Base-by-base conservation (phyloP, 2,329 filamentous ascomycete genomes). In the Lachnellula cervina region DNA sequence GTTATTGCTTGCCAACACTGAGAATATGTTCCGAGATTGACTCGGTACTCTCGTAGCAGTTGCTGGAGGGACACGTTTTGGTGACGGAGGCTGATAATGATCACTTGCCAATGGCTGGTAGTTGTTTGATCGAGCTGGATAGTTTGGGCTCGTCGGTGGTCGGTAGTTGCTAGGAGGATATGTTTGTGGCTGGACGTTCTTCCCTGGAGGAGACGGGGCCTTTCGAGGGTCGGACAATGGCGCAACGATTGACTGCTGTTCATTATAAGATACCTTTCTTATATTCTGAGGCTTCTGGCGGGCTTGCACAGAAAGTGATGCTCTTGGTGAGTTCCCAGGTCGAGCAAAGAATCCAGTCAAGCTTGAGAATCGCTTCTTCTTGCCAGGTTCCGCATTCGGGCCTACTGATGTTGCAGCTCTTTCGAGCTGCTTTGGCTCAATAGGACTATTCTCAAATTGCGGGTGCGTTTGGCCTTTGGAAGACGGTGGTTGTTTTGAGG, bases 301-400 rank as follows among this genome's bases (percentile, higher is more conserved):
- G 19, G 46, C 13, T 14, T 17, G 44, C 14, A 35, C n/a, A 37
- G 46, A 40, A 23, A 51, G 53, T 6, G 55, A 44, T 40, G 23
- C 38, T 49, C 49, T 55, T 21, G 55, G 13, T 6, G 47, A 35
- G 37, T 53, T 62, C 2, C 44, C 48, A 16, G 64, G 52, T 47
- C 62, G 62, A 14, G 56, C 51, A 56, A 68, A 67, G 23, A 69
- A 58, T 13, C 60, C 59, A 21, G 61, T 61, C 17, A 68, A 52
- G 4, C 56, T 73, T 0, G 78, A 79, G 56, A 80, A 76, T 11
- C 77, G 70, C 59, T 77, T 79, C 67, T 77, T 80, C 61, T 67
- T 68, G 19, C 57, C 56, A 43, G 53, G 21, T 16, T 61, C 59
- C 14, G 64, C 59, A 45, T 49, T 7, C 43, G 58, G 48, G 5